Evolutionary conservation across 2,329 filamentous ascomycete species (phyloP), one percentile per base, ranked within the genome.

Genomic region (Aaosphaeria pasadenensis): DNA sequence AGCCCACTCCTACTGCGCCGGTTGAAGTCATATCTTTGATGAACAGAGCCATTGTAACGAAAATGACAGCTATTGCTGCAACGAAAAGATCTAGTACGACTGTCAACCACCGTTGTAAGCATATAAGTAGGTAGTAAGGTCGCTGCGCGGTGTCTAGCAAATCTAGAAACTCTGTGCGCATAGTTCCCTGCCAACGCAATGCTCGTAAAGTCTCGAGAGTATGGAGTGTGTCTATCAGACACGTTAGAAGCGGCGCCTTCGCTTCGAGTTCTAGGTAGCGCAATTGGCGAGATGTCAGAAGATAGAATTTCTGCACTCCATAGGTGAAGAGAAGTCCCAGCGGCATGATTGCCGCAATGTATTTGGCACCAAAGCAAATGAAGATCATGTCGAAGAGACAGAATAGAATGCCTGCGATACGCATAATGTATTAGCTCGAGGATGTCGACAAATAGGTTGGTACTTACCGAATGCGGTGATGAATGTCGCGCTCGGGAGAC

Each of bases 191-290:
- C 74, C 75, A 77, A 1, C 63, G 62, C 44, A 77, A 80, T 0
- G 77, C 72, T 3, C 77, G 73, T 32, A 82, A 72, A 0, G 76
- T 79, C 2, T 66, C 48, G 0, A 79, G 54, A 0, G 77, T 77
- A 4, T 64, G 60, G 0, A 78, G 54, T 0, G 73, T 73, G 43
- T 81, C 78, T 2, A 75, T 55, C 47, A 79, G 79, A 32, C 79
- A 74, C 0, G 75, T 72, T 24, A 72, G 76, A 0, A 79, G 63
- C 1, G 73, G 71, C 0, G 69, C 67, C 47, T 75, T 74, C 30
- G 71, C 63, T 54, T 80, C 78, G 2, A 81, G 69, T 54, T 82
- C 78, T 9, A 81, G 59, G 7, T 78, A 61, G 46, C 79, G 71
- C 3, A 77, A 48, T 44, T 73, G 74, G 2, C 74, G 62, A 7